These are phyloP conservation scores for Chrysanthemum makinoi DNA, from an alignment of 129 eudicot species.

Conservation along the genomic window DNA sequence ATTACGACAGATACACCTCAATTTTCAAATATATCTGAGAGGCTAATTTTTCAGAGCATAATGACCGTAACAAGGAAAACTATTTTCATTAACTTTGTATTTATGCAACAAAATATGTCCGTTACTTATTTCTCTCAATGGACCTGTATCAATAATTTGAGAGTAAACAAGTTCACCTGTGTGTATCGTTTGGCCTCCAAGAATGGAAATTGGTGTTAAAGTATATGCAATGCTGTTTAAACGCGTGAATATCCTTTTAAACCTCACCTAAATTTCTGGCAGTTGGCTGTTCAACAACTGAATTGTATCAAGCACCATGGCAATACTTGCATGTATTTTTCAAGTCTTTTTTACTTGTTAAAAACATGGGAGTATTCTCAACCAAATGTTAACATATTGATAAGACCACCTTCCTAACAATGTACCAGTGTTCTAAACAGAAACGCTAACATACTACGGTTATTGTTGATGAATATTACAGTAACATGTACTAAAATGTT, in stretches of 20 bases:
- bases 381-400: too few species aligned
- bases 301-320: not conserved
- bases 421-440: too few species aligned
- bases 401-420: too few species aligned
- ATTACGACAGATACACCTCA: too few species aligned
- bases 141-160: not conserved
- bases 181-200: not conserved
- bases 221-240: slow-evolving; percentile 1
- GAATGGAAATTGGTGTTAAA: not conserved
- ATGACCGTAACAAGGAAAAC: not conserved
- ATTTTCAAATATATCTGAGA: too few species aligned
- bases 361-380: too few species aligned
- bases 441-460: too few species aligned
- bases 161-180: not conserved
- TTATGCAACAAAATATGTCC: not conserved
- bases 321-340: not conserved
- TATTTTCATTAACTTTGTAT: not conserved
- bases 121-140: not conserved
- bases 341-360: not conserved
- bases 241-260: slow-evolving; percentile 11
- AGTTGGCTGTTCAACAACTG: slow-evolving; percentile 32
- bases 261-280: slow-evolving; percentile 22
- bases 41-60: not conserved
- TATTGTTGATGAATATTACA: too few species aligned
- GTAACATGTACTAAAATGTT: too few species aligned